Evolutionary conservation across 2,329 filamentous ascomycete genomes (phyloP), one percentile per base, ranked within the genome.

Genomic region (Botrytis paeoniae): DNA sequence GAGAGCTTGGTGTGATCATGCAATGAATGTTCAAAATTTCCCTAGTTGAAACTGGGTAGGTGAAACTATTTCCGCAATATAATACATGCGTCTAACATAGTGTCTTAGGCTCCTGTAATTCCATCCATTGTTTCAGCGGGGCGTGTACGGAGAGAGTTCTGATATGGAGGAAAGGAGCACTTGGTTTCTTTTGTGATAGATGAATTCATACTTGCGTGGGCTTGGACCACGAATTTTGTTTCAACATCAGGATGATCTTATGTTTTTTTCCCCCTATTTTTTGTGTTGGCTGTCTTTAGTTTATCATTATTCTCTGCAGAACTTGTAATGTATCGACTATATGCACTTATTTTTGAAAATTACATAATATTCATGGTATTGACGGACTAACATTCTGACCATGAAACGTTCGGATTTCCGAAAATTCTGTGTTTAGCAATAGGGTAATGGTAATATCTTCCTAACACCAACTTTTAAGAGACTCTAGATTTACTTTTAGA

Each of bases 71-170:
- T 22, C 59, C 10, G 12, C n/a, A 18, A 57, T 9, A 29, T 7
- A 18, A 29, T 29, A 57, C 3, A 29, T 29, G 51, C 51, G 14
- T 18, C 51, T 57, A n/a, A 39, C 6, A 18, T 61, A 10, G 25
- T 9, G 14, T 8, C 32, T 8, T 10, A 35, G 14, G 20, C 59
- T 37, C 12, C n/a, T 18, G 3, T 57, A 3, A 9, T 18, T 29
- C 14, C 0, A 57, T 57, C 16, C 3, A 57, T 57, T 6, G 6
- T 29, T 57, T 29, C n/a, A 12, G 14, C 3, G 7, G n/a, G 3
- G n/a, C n/a, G 0, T 18, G 3, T 4, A 32, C 6, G 2, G 6
- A 18, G n/a, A 57, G n/a, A 6, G 12, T n/a, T 29, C 3, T 9
- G 6, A 18, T 6, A 29, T 57, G n/a, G n/a, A 18, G n/a, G 14